A percentile compares a stretch with the other conserved stretches of the same genome.
Evolutionary conservation across 176 grass and related monocot species (phyloP).

Genomic region (Carex littledalei): DNA sequence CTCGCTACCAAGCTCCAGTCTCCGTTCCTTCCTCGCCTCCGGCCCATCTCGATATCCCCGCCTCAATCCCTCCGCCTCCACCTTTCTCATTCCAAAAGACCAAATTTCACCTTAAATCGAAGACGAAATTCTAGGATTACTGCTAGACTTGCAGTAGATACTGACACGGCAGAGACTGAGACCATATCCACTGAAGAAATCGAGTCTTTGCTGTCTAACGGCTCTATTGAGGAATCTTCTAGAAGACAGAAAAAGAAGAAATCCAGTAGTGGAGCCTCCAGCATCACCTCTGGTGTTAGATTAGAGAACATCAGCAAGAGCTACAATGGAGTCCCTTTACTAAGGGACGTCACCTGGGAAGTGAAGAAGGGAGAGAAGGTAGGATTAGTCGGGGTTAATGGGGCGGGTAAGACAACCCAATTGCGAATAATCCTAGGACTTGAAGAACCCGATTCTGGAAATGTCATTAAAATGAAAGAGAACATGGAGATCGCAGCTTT

Average conservation of each 20-base stretch:
- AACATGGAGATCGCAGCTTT: conserved; percentile 86
- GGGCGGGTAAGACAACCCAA: conserved; percentile 91
- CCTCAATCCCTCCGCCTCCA: not conserved
- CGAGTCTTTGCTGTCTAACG: conserved; percentile 49
- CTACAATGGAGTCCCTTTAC: conserved; percentile 69
- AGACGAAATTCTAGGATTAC: conserved; percentile 21
- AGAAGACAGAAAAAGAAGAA: conserved; percentile 55
- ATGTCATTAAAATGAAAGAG: conserved; percentile 67
- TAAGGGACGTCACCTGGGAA: conserved; percentile 86
- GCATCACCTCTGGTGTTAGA: conserved; percentile 76
- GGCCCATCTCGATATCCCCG: not conserved
- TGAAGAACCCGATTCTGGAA: conserved; percentile 71
- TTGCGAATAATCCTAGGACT: conserved; percentile 68
- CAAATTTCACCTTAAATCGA: conserved; percentile 11
- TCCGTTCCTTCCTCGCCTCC: conserved; percentile 13
- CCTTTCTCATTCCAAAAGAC: not conserved
- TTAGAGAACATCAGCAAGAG: conserved; percentile 76
- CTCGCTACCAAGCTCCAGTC: conserved; percentile 18
- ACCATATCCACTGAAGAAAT: conserved; percentile 26
- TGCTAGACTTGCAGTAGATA: conserved; percentile 37
- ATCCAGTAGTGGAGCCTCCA: conserved; percentile 62
- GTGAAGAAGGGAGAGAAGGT: conserved; percentile 95
- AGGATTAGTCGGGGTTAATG: conserved; percentile 90
- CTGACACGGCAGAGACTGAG: conserved; percentile 27
- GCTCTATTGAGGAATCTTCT: not conserved